Percentiles rank a stretch among this genome's conserved stretches.
Evolutionary conservation across 306 rosid genomes (phyloP).

Genomic region (Gastrolobium villosum): DNA sequence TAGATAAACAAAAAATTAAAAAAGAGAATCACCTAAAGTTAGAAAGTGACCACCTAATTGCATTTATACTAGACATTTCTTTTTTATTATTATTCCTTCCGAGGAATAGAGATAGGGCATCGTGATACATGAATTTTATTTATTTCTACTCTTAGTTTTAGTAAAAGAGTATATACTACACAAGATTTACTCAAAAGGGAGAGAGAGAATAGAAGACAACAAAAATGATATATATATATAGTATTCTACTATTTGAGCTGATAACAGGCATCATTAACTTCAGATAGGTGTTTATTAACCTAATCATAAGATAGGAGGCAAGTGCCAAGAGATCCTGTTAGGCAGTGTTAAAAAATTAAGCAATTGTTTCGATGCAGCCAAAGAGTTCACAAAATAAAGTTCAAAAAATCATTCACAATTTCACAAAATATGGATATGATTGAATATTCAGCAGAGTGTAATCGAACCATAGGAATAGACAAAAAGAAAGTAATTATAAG

Average conservation of each 20-base stretch:
- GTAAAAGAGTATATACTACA: no score
- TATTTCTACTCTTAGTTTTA: no score
- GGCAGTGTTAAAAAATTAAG: background rate
- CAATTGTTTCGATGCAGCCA: background rate
- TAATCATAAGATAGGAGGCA: background rate
- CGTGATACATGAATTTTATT: no score
- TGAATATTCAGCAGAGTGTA: background rate
- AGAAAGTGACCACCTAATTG: no score
- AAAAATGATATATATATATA: background rate
- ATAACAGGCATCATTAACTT: background rate
- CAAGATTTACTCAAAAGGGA: background rate
- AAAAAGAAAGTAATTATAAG: background rate
- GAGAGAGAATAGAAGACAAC: background rate
- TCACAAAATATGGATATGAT: background rate
- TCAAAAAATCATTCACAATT: background rate
- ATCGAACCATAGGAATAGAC: background rate
- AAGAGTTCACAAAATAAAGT: background rate
- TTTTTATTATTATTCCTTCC: no score
- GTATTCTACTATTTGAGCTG: background rate
- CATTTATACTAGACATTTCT: no score
- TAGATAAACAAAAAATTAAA: no score
- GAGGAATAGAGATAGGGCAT: no score
- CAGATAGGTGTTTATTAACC: background rate
- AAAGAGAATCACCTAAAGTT: no score
- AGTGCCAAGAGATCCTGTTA: background rate